phyloP scores from a whole-genome alignment of 331 rosid species.

The Pyracantha coccinea region DNA sequence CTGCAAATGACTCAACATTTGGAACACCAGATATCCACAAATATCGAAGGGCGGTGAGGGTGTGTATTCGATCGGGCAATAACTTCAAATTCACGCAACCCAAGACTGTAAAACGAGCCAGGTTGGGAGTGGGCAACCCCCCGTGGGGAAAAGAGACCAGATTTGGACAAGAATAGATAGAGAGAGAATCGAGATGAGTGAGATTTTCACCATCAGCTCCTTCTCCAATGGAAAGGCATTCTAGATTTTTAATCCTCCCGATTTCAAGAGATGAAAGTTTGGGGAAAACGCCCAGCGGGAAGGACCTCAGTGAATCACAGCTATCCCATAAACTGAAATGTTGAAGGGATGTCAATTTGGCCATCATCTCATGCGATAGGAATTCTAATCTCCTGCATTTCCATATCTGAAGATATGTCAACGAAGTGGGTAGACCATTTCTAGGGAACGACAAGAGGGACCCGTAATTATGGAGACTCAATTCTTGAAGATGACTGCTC shows the following conservation, averaged over 20 bases:
- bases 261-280: not conserved
- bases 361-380: not conserved
- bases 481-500: not conserved
- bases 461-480: accelerated
- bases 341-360: not conserved
- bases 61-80: not conserved
- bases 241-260: accelerated
- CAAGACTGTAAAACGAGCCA: accelerated
- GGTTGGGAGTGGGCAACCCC: not conserved
- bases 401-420: too few species aligned
- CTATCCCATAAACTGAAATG: not conserved
- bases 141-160: not conserved
- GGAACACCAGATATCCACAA: not conserved
- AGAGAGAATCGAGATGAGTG: not conserved
- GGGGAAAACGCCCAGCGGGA: not conserved
- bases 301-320: not conserved
- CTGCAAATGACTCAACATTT: not conserved
- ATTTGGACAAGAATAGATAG: accelerated
- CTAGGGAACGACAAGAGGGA: not conserved
- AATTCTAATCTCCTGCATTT: not conserved
- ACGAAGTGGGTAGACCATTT: not conserved
- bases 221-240: not conserved
- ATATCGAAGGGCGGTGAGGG: not conserved
- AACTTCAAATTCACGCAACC: not conserved
- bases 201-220: not conserved